Evolutionary conservation across 345 rosid species (phyloP).

Genomic region (Gynandropsis gynandra): DNA sequence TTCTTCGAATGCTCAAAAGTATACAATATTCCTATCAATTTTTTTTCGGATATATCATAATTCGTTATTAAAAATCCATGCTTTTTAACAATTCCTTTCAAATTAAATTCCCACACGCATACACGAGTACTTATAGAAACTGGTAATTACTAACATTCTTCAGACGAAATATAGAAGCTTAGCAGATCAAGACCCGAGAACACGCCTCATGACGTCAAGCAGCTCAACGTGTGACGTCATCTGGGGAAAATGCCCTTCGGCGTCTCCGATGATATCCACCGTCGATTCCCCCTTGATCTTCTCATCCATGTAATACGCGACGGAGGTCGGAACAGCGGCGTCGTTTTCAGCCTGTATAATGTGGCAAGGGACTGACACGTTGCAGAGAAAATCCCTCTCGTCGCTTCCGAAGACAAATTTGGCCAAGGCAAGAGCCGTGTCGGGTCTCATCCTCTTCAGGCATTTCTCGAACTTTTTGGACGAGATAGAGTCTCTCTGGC

Average conservation of each 20-base stretch:
- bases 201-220: conserved; percentile 34
- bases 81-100: no score
- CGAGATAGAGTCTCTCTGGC: conserved; percentile 32
- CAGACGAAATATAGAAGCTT: neutral
- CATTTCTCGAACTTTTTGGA: conserved; percentile 26
- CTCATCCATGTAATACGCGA: conserved; percentile 56
- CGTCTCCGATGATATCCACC: conserved; percentile 42
- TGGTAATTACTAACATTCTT: no score
- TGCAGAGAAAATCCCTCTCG: conserved; percentile 39
- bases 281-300: conserved; percentile 48
- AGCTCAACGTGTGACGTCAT: conserved; percentile 51
- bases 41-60: no score
- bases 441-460: conserved; percentile 45
- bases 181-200: conserved; percentile 31
- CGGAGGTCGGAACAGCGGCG: conserved; percentile 43
- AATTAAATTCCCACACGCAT: no score
- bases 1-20: no score
- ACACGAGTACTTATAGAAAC: no score
- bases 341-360: conserved; percentile 47
- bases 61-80: no score
- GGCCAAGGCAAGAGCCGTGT: conserved; percentile 50
- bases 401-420: conserved; percentile 55
- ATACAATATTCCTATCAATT: no score
- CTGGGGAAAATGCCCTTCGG: conserved; percentile 67
- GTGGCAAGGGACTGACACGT: conserved; percentile 50